A percentile compares a stretch with the other conserved stretches of the same genome.
These are phyloP conservation scores for Vigna angularis DNA, from an alignment of 306 rosid genomes.

Conservation along the genomic window DNA sequence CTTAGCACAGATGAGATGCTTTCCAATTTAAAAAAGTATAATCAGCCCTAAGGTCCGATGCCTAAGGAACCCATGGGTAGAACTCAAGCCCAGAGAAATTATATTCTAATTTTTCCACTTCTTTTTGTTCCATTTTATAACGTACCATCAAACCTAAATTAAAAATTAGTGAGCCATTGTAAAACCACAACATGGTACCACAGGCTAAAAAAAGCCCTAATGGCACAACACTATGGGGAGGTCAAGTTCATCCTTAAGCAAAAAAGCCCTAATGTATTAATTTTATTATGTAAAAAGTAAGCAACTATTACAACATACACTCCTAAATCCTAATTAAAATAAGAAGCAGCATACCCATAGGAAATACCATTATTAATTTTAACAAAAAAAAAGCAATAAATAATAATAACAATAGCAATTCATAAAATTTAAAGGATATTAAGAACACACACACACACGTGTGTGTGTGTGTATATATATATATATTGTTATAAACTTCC, in stretches of 20 bases:
- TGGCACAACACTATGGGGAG: neutral
- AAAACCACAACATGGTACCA: neutral
- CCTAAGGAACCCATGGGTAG: conserved; percentile 7
- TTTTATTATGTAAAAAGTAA: neutral
- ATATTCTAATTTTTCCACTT: neutral
- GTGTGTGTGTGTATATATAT: too few species aligned
- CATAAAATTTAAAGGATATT: neutral
- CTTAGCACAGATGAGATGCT: neutral
- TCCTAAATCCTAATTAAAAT: neutral
- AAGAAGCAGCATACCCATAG: neutral
- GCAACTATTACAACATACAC: neutral
- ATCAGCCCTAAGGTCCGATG: neutral
- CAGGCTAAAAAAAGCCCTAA: neutral
- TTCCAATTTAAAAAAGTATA: neutral
- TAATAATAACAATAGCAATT: neutral
- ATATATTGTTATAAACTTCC: too few species aligned
- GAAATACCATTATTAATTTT: neutral
- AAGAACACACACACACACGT: neutral
- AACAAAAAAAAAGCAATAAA: neutral
- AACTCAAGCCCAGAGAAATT: neutral
- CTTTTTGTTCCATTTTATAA: neutral
- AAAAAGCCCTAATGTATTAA: neutral
- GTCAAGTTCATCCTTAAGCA: neutral
- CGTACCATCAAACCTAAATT: neutral
- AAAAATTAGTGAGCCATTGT: neutral